These are phyloP conservation scores for Acacia concinna DNA, from an alignment of 331 rosid genomes.

Conservation along the genomic window DNA sequence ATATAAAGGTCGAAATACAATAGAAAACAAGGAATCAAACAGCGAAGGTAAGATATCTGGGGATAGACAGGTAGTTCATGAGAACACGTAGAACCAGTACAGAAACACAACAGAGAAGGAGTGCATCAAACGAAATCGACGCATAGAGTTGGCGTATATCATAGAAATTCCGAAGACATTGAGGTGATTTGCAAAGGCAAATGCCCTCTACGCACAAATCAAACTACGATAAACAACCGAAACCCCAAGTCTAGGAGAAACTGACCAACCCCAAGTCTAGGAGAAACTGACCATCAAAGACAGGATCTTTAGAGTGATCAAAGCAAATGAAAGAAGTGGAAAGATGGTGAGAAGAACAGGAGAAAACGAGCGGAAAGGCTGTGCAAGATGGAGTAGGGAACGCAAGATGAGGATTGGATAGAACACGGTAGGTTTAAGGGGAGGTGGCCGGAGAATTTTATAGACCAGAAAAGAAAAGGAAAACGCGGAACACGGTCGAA, in stretches of 20 bases:
- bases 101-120: constrained; percentile 93
- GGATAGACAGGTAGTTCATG: constrained; percentile 51
- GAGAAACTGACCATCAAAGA: constrained; percentile 17
- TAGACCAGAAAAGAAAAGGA: background rate
- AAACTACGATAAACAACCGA: background rate
- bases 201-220: constrained; percentile 11
- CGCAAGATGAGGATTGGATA: too few relatives aligned
- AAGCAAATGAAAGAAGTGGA: background rate
- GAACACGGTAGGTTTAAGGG: background rate
- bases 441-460: background rate
- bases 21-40: background rate
- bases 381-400: background rate
- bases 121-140: constrained; percentile 79
- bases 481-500: background rate
- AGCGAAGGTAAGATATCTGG: background rate
- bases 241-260: constrained; percentile 37
- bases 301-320: background rate
- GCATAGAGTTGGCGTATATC: constrained; percentile 51
- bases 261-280: constrained; percentile 33
- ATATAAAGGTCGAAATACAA: constrained; percentile 27
- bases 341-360: background rate
- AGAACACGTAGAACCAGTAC: constrained; percentile 98
- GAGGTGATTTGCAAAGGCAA: constrained; percentile 28
- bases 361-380: background rate
- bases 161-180: constrained; percentile 58